Base-by-base conservation (phyloP, 495 filamentous ascomycete species). In the Aspergillus baeticus region DNA sequence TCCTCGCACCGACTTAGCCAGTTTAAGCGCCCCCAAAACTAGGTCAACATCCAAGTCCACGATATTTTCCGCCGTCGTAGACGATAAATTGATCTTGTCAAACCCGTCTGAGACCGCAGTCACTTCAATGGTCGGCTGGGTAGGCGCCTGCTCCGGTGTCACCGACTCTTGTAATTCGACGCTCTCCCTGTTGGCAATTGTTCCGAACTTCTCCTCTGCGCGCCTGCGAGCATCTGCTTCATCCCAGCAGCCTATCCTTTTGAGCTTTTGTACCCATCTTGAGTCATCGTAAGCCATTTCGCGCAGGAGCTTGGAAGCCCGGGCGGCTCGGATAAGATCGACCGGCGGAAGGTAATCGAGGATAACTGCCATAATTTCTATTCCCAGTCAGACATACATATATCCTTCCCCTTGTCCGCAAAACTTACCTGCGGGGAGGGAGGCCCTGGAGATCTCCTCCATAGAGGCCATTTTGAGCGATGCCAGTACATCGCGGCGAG, bases 221-320 rank as follows among this genome's bases (percentile, higher is more conserved):
- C 88, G 75, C 63, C 80, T 82, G 48, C 93, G 80, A 0, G 94
- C 94, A 65, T 96, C 94, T 5, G 72, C 67, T 66, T 99, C 95
- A 65, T 93, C 88, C 95, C 95, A 99, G 61, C 89, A 87, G 6
- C 87, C 91, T 83, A 99, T 96, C 26, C 78, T 80, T 63, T 87
- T 84, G 31, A 99, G 72, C 56, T 85, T 82, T 51, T 88, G 85
- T 43, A 97, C 87, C 94, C 94, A 99, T 74, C 93, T 82, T 17
- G 91, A 89, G 69, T 99, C 94, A 78, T 99, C 95, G 74, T 98
- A 98, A 10, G 95, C 95, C 92, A 99, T 99, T 70, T 99, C 94
- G 61, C 87, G 88, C 81, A 96, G 85, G 42, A 91, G 89, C 69
- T 84, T 87, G 51, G 91, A 97, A 26, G 89, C 87, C 26, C 87